These are phyloP conservation scores for Podospora conica DNA, from an alignment of 495 filamentous ascomycete species.

Conservation along the genomic window DNA sequence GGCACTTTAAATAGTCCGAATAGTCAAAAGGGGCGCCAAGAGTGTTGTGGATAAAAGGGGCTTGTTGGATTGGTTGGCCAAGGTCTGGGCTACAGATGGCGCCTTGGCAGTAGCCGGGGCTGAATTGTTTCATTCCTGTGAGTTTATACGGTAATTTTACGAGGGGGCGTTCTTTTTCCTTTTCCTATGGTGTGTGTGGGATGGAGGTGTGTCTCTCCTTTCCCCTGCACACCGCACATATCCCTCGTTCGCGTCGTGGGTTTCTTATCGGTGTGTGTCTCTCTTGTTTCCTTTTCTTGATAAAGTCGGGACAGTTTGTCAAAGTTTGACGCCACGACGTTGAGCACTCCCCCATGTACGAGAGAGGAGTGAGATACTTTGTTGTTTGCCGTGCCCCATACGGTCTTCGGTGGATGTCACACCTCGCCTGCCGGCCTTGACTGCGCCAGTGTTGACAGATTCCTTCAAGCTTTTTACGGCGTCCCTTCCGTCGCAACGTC, in stretches of 20 bases:
- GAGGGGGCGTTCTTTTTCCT: too few relatives aligned
- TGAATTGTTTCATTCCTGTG: too few relatives aligned
- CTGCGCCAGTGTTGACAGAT: not conserved
- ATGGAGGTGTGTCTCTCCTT: not conserved
- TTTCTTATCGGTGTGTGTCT: not conserved
- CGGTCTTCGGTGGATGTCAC: too few relatives aligned
- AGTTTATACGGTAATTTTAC: too few relatives aligned
- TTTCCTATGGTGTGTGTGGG: not conserved
- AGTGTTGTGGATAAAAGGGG: too few relatives aligned
- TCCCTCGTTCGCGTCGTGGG: not conserved
- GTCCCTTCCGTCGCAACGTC: not conserved
- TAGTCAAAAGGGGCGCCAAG: too few relatives aligned
- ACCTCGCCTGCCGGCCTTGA: not conserved
- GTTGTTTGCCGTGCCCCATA: too few relatives aligned
- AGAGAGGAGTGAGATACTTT: not conserved
- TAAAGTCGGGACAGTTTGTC: not conserved
- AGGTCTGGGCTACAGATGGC: too few relatives aligned
- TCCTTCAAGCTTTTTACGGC: not conserved
- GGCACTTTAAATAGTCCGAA: too few relatives aligned
- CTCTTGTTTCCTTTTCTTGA: not conserved
- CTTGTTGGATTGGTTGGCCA: too few relatives aligned
- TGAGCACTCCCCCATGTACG: not conserved
- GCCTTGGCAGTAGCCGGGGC: too few relatives aligned
- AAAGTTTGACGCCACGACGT: not conserved
- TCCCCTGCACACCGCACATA: not conserved